phyloP scores from a whole-genome alignment of 2,329 filamentous ascomycete genomes.

The Lizonia empirigonia region DNA sequence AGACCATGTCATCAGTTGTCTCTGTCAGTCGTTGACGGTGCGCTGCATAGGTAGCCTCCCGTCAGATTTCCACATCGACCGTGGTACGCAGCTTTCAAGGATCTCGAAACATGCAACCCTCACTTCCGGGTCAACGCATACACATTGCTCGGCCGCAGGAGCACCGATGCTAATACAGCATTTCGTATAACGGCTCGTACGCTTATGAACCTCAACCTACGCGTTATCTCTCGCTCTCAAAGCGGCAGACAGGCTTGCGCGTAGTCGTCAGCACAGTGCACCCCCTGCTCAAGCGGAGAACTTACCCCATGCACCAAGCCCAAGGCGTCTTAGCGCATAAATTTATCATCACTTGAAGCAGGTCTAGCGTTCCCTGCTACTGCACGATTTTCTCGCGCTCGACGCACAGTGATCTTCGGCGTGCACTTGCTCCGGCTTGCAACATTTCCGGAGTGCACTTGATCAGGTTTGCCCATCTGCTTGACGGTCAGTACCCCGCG shows the following conservation, averaged over 20 bases:
- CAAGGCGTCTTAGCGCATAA: too few relatives aligned
- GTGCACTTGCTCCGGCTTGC: conserved; percentile 15
- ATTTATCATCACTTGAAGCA: conserved; percentile 21
- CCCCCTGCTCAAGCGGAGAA: conserved; percentile 13
- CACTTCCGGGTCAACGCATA: conserved; percentile 1
- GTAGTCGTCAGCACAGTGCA: conserved; percentile 8
- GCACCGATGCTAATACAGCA: conserved; percentile 1
- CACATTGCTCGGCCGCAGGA: not conserved
- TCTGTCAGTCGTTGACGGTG: conserved; percentile 7
- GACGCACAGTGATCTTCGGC: conserved; percentile 22
- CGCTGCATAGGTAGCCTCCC: conserved; percentile 9
- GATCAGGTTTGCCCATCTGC: conserved; percentile 1
- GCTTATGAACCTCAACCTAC: conserved; percentile 2
- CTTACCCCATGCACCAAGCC: conserved; percentile 5
- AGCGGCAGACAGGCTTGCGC: conserved; percentile 16
- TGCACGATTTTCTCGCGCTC: conserved; percentile 19
- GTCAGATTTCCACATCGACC: not conserved
- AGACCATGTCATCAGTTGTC: not conserved
- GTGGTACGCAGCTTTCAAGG: conserved; percentile 7
- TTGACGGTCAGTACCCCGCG: conserved; percentile 13
- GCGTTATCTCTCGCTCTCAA: conserved; percentile 14
- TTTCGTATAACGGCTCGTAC: not conserved
- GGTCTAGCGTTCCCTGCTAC: conserved; percentile 18
- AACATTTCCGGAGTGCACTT: conserved; percentile 7
- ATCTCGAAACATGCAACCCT: conserved; percentile 3